These are phyloP conservation scores for Exophiala phaeomuriformis DNA, from an alignment of 2,329 filamentous ascomycete genomes.

Conservation along the genomic window DNA sequence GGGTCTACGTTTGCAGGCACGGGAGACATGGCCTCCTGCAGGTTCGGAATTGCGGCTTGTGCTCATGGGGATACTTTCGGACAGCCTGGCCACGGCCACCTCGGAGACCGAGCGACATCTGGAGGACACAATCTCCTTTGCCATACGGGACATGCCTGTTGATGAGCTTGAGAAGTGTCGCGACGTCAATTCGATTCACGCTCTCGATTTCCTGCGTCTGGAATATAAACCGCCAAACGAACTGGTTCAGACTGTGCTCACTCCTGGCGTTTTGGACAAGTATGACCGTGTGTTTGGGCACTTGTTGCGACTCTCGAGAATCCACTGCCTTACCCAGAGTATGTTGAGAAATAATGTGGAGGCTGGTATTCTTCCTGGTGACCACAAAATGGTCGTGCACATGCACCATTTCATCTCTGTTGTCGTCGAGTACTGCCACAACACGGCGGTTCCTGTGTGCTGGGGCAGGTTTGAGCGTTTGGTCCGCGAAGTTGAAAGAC, in stretches of 20 bases:
- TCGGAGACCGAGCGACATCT: conserved; percentile 1
- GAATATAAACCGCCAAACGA: conserved; percentile 67
- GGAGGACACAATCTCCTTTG: conserved; percentile 48
- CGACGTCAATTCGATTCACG: conserved; percentile 73
- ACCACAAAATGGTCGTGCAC: conserved; percentile 63
- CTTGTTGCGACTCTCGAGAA: conserved; percentile 66
- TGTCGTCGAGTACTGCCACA: conserved; percentile 70
- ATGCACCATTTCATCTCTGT: conserved; percentile 71
- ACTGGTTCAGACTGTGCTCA: conserved; percentile 67
- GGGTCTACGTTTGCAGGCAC: conserved; percentile 72
- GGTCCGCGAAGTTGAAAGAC: conserved; percentile 56
- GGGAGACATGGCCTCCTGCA: conserved; percentile 84
- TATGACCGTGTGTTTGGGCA: conserved; percentile 83
- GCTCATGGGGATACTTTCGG: conserved; percentile 74
- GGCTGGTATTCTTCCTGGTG: conserved; percentile 23
- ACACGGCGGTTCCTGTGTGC: conserved; percentile 63
- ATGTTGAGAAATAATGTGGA: conserved; percentile 26
- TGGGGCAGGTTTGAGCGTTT: conserved; percentile 66
- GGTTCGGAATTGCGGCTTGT: conserved; percentile 87
- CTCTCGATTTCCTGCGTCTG: conserved; percentile 84
- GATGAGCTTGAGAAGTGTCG: conserved; percentile 77
- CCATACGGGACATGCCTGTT: conserved; percentile 69
- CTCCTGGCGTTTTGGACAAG: conserved; percentile 59
- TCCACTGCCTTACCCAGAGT: conserved; percentile 60
- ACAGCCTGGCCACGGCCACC: conserved; percentile 50